Evolutionary conservation across 257 asterid species (phyloP), one percentile per base, ranked within the genome.

Genomic region (Solanum paucissectum): DNA sequence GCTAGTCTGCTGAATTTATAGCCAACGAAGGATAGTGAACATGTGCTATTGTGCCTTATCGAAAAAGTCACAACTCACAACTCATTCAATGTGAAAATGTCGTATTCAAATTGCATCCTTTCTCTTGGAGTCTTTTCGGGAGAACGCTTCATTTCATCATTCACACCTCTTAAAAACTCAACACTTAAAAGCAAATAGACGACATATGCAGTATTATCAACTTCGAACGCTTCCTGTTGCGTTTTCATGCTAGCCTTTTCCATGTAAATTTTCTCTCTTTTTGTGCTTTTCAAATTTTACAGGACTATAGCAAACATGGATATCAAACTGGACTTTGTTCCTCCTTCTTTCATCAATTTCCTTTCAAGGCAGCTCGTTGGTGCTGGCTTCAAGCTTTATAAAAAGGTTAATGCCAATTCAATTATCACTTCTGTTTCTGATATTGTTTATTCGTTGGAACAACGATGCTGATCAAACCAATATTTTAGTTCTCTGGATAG

Each of bases 381-480:
- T 71, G 94, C 96, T 83, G 99, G 99, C 52, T 97, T 97, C 96
- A 95, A 90, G 94, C 98, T 95, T 90, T 97, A 94, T 87, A 95
- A 97, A 90, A 97, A 95, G 98, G 99, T 91, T 46, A 72, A 37
- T 32, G 86, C 83, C 82, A 25, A 88, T 87, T 64, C 84, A 60
- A 44, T 40, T n/a, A 25, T 4, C 62, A 40, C 84, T 77, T 42
- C 84, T 25, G 62, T 42, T 77, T 77, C 66, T 79, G 66, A 25
- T 52, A 16, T 40, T 77, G 33, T 77, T 42, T 16, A 16, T 2
- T 40, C 18, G 9, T 77, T 42, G 37, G 34, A 5, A 77, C 44
- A 42, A 75, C n/a, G 62, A 77, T 77, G 13, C 62, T 77, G 84
- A 79, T 79, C 34, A 27, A 79, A 25, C 37, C 40, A 1, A 77